Percentiles rank a stretch among this genome's conserved stretches.
Conservation (phyloP, 768 basidiomycete genomes). For the Mycena latifolia region DNA sequence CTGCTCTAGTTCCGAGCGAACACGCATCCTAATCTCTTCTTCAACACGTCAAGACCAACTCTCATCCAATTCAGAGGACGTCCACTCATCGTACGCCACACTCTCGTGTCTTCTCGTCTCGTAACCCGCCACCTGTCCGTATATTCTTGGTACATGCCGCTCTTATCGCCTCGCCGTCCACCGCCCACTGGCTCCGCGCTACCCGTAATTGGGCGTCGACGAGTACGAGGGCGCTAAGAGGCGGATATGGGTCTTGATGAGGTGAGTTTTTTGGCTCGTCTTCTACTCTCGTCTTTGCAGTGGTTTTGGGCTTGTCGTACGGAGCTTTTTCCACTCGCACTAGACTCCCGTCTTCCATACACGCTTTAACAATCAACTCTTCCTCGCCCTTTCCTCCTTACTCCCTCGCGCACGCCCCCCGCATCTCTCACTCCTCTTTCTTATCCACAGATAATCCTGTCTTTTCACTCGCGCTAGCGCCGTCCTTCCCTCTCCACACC, state of each 20-base stretch:
- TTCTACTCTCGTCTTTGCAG: conserved; percentile 3
- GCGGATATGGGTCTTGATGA: conserved; percentile 12
- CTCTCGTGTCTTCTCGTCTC: too few species aligned
- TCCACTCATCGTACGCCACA: background rate
- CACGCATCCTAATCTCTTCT: too few species aligned
- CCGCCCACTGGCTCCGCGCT: background rate
- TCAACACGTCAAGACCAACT: too few species aligned
- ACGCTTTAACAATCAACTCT: conserved; percentile 1
- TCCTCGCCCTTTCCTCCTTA: conserved; percentile 12
- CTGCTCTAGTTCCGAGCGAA: background rate
- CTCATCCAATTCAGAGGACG: background rate
- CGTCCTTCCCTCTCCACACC: too few species aligned
- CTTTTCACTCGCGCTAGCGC: too few species aligned
- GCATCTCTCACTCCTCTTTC: too few species aligned
- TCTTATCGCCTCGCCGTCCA: background rate
- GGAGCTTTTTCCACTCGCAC: background rate
- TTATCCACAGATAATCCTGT: too few species aligned
- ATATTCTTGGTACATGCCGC: background rate
- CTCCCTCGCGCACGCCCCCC: conserved; percentile 13
- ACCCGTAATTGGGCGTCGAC: background rate
- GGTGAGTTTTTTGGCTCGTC: conserved; percentile 18
- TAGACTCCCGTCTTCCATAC: conserved; percentile 7
- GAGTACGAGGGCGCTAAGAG: too few species aligned
- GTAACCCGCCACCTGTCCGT: too few species aligned
- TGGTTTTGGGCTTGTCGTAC: conserved; percentile 1